These are phyloP conservation scores for Raddia distichophylla DNA, from an alignment of 176 grass and related monocot species.

Conservation along the genomic window DNA sequence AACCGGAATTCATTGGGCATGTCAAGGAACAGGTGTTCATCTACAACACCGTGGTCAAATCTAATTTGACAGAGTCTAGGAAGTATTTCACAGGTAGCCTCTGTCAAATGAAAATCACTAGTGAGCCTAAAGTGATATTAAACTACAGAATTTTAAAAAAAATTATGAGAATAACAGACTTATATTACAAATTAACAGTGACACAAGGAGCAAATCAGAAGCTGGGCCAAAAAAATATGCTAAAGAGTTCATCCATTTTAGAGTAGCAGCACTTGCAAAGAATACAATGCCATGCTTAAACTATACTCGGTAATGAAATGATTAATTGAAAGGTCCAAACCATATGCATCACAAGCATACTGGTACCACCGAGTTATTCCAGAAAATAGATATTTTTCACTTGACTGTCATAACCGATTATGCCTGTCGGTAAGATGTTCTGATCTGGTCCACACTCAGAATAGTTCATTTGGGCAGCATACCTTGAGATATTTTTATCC, in stretches of 20 bases:
- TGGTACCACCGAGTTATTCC: neutral
- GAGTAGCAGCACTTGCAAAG: neutral
- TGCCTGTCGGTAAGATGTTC: constrained; percentile 9
- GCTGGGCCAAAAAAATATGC: neutral
- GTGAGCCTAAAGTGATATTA: constrained; percentile 27
- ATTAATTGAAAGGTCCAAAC: constrained; percentile 12
- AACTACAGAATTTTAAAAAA: constrained; percentile 14
- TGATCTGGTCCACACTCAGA: constrained; percentile 7
- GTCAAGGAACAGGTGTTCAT: constrained; percentile 87
- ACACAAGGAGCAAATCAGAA: constrained; percentile 19
- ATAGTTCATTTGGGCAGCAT: neutral
- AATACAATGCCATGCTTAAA: neutral
- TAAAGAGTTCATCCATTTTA: neutral
- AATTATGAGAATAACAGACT: constrained; percentile 6
- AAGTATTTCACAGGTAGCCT: constrained; percentile 90
- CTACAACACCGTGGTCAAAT: constrained; percentile 90
- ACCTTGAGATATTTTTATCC: neutral
- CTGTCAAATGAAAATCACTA: constrained; percentile 45
- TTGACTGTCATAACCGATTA: constrained; percentile 1
- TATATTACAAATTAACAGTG: neutral
- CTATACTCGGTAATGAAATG: constrained; percentile 13
- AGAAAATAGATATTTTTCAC: neutral
- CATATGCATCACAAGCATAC: constrained; percentile 5
- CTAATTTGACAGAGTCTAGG: constrained; percentile 96
- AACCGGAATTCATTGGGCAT: constrained; percentile 82